Base-by-base conservation (phyloP, 345 rosid species). In the Salix suchowensis region DNA sequence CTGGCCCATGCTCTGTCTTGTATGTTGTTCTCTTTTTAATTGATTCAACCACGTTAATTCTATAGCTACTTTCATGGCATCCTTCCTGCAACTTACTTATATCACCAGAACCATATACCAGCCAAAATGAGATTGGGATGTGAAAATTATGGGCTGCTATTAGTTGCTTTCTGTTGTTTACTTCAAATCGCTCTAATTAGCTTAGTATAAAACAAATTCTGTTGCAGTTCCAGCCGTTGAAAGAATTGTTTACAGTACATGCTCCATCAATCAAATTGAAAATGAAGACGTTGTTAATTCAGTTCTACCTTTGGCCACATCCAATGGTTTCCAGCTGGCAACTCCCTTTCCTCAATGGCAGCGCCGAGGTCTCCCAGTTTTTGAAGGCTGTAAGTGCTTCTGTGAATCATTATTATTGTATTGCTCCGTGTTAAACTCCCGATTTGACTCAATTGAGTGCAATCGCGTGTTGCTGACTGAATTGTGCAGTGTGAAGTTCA, bases 231-330 rank as follows among this genome's bases (percentile, higher is more conserved):
- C 92, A 26, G 84, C 85, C 36, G 87, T 86, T 24, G 88, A 89
- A 75, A 90, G 81, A 83, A 78, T 95, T 67, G 98, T 89, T 21
- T 95, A 95, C 86, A 93, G 96, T 84, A 93, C 98, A 10, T 95
- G 98, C 83, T 95, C 98, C 67, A 79, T 95, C 76, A 86, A 90
- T 85, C 98, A 90, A 82, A 84, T 81, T 32, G 98, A 95, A 80
- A 93, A 93, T 37, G 98, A 95, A 87, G 97, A 90, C 76, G 98
- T 95, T 9, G 80, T 93, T 30, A 75, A 78, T 32, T 91, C 98
- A 24, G 78, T 90, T 64, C 77, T 93, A 55, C 88, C 96, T 24
- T 28, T 86, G 24, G 92, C 92, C 26, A 71, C 69, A 65, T 86
- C 88, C 71, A 75, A 42, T 8, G 97, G 98, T 30, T 93, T 93